Base-by-base conservation (phyloP, 441 rosid genomes). In the Iberis amara region DNA sequence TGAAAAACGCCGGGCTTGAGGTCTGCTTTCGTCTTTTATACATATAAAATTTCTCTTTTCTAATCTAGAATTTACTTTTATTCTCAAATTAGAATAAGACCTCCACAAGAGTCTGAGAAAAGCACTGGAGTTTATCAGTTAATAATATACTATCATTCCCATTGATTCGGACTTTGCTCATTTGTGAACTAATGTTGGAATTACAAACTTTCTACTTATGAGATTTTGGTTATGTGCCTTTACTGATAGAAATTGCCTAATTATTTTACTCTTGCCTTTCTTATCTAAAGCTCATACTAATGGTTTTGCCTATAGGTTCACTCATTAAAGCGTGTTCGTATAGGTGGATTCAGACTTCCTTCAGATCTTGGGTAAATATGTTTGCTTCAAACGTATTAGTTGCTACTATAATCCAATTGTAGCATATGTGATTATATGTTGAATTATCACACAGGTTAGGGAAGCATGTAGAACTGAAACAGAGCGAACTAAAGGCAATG, bases 1-100 rank as follows among this genome's bases (percentile, higher is more conserved):
- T 90, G 67, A 90, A 90, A 76, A 77, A 78, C 67, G 88, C 89
- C n/a, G 92, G 92, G 61, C 85, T 90, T 69, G 80, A 85, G 95
- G 96, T 83, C 66, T 70, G 86, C 55, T 75, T 76, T 43, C 31
- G 37, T 67, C 11, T 40, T n/a, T n/a, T 55, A 12, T 21, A 28
- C 58, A 38, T 28, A 7, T 14, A 59, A 10, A 30, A 54, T 53
- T 52, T 50, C 50, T 59, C 36, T 44, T 24, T 31, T 7, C 30
- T 26, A 26, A 4, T 3, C 30, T 26, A 26, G 30, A 3, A 26
- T 26, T 26, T 26, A 26, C n/a, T 6, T 26, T 26, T 26, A 4
- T 26, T 26, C 30, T 26, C 30, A 6, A 26, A 26, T 4, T 26
- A 26, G 30, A 26, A 26, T 6, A 26, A 26, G 30, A 26, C 3